Conservation (phyloP, 1,284 basidiomycete species). For the Mycosarcoma mackinlayi region DNA sequence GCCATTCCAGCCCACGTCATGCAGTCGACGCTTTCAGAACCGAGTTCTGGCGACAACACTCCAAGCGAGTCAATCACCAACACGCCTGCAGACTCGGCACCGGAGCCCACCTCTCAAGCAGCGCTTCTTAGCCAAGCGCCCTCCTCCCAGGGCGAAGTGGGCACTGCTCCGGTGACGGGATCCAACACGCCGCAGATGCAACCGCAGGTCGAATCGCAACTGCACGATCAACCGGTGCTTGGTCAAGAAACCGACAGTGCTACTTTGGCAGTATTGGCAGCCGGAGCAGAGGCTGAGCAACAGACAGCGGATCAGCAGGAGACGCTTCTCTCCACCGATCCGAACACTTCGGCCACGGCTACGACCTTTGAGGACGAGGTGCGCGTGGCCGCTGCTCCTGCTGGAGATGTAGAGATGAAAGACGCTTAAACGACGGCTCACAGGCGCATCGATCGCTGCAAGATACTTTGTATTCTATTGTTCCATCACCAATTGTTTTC, state of each 20-base stretch:
- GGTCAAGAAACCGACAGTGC: conserved; percentile 10
- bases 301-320: conserved; percentile 11
- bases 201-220: conserved; percentile 37
- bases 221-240: conserved; percentile 26
- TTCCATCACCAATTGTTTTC: not conserved
- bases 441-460: not conserved
- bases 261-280: conserved; percentile 27
- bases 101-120: not conserved
- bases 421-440: too few relatives aligned
- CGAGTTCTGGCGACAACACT: conserved; percentile 18
- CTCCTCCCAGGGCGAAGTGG: conserved; percentile 21
- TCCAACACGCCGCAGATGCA: conserved; percentile 27
- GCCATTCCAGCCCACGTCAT: conserved; percentile 34
- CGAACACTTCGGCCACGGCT: conserved; percentile 10
- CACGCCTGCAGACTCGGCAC: conserved; percentile 13
- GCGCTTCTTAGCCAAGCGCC: not conserved
- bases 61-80: conserved; percentile 20
- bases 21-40: conserved; percentile 13
- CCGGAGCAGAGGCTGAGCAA: conserved; percentile 20
- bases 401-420: conserved; percentile 38
- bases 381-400: not conserved
- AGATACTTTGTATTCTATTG: conserved; percentile 11
- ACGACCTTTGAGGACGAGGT: conserved; percentile 18
- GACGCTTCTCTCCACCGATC: conserved; percentile 16
- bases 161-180: conserved; percentile 1